A percentile compares a stretch with the other conserved stretches of the same genome.
These are phyloP conservation scores for Cyathus striatus DNA, from an alignment of 768 basidiomycete genomes.

Conservation along the genomic window DNA sequence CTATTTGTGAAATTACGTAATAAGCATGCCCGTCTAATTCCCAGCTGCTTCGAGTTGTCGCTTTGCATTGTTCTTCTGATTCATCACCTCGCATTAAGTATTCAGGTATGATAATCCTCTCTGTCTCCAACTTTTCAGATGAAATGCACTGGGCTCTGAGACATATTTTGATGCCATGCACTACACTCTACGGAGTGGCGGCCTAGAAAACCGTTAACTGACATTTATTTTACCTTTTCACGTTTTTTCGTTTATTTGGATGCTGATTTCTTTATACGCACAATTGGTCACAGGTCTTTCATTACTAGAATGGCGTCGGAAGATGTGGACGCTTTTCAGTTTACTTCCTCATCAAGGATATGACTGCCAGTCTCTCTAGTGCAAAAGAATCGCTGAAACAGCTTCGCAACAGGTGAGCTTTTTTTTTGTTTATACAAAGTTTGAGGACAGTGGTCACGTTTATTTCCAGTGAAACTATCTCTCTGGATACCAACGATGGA, in stretches of 20 bases:
- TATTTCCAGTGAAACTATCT: no score
- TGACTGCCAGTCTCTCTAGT: conserved; percentile 59
- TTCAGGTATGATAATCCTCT: neutral
- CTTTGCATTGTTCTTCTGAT: neutral
- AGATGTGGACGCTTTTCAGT: no score
- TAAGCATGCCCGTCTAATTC: no score
- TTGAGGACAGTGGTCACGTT: conserved; percentile 14
- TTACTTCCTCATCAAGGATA: conserved; percentile 39
- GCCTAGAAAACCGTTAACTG: conserved; percentile 53
- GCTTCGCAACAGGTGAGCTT: neutral
- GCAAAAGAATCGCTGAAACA: conserved; percentile 45
- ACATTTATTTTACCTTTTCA: conserved; percentile 13
- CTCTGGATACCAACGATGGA: conserved; percentile 60
- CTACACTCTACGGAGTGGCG: conserved; percentile 34
- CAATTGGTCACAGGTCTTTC: conserved; percentile 15
- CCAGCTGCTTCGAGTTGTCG: no score
- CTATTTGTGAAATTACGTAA: no score
- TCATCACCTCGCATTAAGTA: neutral
- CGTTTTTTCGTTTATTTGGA: conserved; percentile 1
- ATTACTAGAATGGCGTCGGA: conserved; percentile 18
- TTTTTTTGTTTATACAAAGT: conserved; percentile 3
- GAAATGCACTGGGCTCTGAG: conserved; percentile 65
- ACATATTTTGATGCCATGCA: conserved; percentile 20
- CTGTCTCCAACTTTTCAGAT: conserved; percentile 23
- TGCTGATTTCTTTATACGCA: conserved; percentile 4